Evolutionary conservation across 805 yeast genomes (phyloP).

Genomic region (Candida quercuum): DNA sequence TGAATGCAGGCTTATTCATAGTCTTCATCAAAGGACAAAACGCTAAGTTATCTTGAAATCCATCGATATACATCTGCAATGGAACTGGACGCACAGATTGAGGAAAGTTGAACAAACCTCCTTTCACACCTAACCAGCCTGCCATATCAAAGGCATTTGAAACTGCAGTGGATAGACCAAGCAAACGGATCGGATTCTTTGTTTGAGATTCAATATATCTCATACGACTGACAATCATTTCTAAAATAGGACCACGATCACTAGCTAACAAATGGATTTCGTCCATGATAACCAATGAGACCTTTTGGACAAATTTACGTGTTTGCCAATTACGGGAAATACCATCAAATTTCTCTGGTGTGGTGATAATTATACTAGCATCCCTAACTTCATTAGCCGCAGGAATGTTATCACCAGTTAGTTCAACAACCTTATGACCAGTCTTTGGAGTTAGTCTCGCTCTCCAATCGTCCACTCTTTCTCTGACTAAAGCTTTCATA

Average conservation of each 20-base stretch:
- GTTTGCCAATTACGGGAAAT: constrained; percentile 92
- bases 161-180: constrained; percentile 89
- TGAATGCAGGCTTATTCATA: constrained; percentile 73
- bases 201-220: constrained; percentile 90
- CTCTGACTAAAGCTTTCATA: constrained; percentile 91
- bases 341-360: constrained; percentile 97
- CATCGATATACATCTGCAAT: constrained; percentile 79
- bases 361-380: constrained; percentile 86
- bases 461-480: constrained; percentile 87
- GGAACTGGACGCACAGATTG: constrained; percentile 96
- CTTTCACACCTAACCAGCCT: constrained; percentile 86
- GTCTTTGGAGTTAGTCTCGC: constrained; percentile 73
- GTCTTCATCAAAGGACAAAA: constrained; percentile 61
- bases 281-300: constrained; percentile 83
- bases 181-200: constrained; percentile 83
- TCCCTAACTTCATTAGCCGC: constrained; percentile 71
- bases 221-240: constrained; percentile 91
- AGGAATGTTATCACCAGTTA: constrained; percentile 93
- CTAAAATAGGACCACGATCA: constrained; percentile 96
- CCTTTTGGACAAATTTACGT: constrained; percentile 79
- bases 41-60: constrained; percentile 84
- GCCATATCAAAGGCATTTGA: constrained; percentile 94
- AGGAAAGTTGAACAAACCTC: constrained; percentile 92
- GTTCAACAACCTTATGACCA: constrained; percentile 81
- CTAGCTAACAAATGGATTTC: constrained; percentile 96